Percentiles rank a stretch among this genome's conserved stretches.
These are phyloP conservation scores for Leucoagaricus sp. DNA, from an alignment of 1,284 basidiomycete species.

Conservation along the genomic window DNA sequence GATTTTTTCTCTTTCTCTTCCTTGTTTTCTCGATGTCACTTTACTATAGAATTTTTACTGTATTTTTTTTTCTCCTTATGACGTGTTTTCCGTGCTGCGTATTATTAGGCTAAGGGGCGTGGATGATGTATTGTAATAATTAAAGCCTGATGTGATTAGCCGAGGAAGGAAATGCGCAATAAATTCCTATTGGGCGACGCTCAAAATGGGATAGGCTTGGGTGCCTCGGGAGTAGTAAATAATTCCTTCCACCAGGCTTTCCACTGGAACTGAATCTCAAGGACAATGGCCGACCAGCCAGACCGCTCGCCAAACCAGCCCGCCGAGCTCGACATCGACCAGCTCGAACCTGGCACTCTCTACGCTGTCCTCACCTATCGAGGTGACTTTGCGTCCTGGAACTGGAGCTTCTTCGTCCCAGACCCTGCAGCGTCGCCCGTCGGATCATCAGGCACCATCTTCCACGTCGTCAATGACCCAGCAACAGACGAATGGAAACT, in stretches of 20 bases:
- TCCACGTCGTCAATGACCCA: slow-evolving; percentile 38
- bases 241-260: not conserved
- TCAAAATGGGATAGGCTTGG: not conserved
- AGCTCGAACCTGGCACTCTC: slow-evolving; percentile 38
- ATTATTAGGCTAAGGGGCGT: not conserved
- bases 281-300: slow-evolving; percentile 6
- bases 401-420: slow-evolving; percentile 48
- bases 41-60: too few species aligned
- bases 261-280: too few species aligned
- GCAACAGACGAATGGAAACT: slow-evolving; percentile 39
- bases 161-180: slow-evolving; percentile 1
- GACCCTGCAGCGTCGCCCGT: slow-evolving; percentile 37
- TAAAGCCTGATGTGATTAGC: slow-evolving; percentile 10
- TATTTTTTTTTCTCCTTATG: not conserved
- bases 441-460: slow-evolving; percentile 42
- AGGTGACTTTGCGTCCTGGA: slow-evolving; percentile 46
- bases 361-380: slow-evolving; percentile 46
- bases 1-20: not conserved
- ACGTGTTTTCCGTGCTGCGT: slow-evolving; percentile 1
- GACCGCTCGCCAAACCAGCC: slow-evolving; percentile 13
- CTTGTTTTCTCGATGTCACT: too few species aligned
- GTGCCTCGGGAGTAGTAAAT: not conserved
- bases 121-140: slow-evolving; percentile 9
- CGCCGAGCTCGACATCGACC: slow-evolving; percentile 21
- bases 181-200: not conserved